Percentiles rank a stretch among this genome's conserved stretches.
These are phyloP conservation scores for Microdochium bolleyi DNA, from an alignment of 2,329 filamentous ascomycete genomes.

Conservation along the genomic window DNA sequence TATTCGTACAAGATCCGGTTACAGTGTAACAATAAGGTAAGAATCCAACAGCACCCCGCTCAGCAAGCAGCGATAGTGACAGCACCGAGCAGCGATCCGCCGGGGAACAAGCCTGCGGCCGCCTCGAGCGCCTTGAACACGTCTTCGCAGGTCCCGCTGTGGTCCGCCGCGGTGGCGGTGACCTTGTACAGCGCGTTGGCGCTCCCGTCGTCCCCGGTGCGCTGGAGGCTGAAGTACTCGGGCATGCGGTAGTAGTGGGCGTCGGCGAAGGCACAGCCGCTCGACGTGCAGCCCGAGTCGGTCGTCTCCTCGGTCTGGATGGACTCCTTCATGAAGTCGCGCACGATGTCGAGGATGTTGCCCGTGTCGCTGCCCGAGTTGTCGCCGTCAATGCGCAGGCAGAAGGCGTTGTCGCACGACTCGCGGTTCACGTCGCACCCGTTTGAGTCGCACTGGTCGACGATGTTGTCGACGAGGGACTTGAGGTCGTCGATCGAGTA, in stretches of 20 bases:
- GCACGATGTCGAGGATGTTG: slow-evolving; percentile 4
- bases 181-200: slow-evolving; percentile 3
- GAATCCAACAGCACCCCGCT: neutral
- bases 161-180: neutral
- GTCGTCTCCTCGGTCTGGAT: slow-evolving; percentile 4
- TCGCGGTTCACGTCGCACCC: slow-evolving; percentile 5
- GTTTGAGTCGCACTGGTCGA: slow-evolving; percentile 5
- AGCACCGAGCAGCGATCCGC: neutral
- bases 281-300: slow-evolving; percentile 3
- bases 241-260: slow-evolving; percentile 4
- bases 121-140: slow-evolving; percentile 1
- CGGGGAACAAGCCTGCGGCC: neutral
- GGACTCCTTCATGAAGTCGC: slow-evolving; percentile 3
- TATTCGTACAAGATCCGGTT: too few species aligned
- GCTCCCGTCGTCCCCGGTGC: slow-evolving; percentile 3
- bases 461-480: slow-evolving; percentile 4
- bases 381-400: slow-evolving; percentile 6
- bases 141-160: neutral
- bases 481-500: slow-evolving; percentile 4
- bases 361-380: slow-evolving; percentile 3
- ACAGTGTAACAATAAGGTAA: neutral
- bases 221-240: slow-evolving; percentile 3
- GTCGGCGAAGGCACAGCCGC: slow-evolving; percentile 3
- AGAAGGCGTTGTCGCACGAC: slow-evolving; percentile 4
- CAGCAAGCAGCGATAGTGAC: neutral